phyloP scores from a whole-genome alignment of 176 grass and related monocot species.

The Leersia perrieri region DNA sequence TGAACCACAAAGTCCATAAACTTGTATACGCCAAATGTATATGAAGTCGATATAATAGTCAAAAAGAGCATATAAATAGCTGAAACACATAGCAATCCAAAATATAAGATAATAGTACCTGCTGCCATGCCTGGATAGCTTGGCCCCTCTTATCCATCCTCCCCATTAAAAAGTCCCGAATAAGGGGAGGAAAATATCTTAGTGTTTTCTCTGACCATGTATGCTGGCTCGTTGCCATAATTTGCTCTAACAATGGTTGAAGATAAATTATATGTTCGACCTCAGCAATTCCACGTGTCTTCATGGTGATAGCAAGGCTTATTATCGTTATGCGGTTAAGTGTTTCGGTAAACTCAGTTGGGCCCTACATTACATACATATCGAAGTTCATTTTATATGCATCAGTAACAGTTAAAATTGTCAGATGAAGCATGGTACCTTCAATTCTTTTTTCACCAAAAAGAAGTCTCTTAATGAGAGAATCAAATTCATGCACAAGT shows the following conservation, averaged over 20 bases:
- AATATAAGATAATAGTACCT: constrained; percentile 49
- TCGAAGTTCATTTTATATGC: neutral
- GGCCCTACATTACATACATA: constrained; percentile 54
- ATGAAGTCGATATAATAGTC: neutral
- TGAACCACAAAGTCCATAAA: neutral
- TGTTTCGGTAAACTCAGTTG: constrained; percentile 98
- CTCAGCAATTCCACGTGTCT: constrained; percentile 95
- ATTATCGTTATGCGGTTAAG: constrained; percentile 99
- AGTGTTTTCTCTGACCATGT: constrained; percentile 96
- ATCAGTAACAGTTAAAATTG: constrained; percentile 6
- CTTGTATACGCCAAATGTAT: constrained; percentile 4
- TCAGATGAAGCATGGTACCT: constrained; percentile 50
- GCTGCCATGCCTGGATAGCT: constrained; percentile 90
- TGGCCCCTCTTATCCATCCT: constrained; percentile 90
- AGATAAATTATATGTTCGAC: constrained; percentile 97
- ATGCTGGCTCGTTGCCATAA: constrained; percentile 97
- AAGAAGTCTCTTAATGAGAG: constrained; percentile 97
- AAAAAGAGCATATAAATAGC: constrained; percentile 16
- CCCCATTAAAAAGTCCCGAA: constrained; percentile 73
- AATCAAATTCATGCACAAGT: constrained; percentile 99
- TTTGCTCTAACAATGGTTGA: constrained; percentile 91
- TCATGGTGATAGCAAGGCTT: constrained; percentile 97
- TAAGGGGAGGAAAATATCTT: constrained; percentile 75
- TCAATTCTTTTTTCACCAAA: constrained; percentile 96
- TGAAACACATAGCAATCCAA: neutral